Evolutionary conservation across 2,329 filamentous ascomycete species (phyloP).

Genomic region (Oidium heveae): DNA sequence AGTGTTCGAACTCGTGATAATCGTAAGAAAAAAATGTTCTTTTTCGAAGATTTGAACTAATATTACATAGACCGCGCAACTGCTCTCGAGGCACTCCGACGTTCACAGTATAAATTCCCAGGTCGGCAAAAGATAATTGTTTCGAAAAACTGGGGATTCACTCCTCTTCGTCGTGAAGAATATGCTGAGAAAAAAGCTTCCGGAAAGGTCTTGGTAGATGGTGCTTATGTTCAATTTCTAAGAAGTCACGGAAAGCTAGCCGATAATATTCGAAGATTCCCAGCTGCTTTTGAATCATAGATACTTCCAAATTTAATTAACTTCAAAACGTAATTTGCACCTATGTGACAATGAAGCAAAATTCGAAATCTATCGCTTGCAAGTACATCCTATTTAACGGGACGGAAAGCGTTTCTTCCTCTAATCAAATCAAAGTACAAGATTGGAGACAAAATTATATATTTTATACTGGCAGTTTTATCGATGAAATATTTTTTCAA

Average conservation of each 20-base stretch:
- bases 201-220: constrained; percentile 85
- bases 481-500: no score
- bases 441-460: no score
- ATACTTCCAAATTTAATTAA: no score
- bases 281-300: constrained; percentile 31
- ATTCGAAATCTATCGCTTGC: no score
- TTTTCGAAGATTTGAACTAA: constrained; percentile 8
- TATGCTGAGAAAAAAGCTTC: constrained; percentile 88
- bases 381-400: no score
- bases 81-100: constrained; percentile 95
- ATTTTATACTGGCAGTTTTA: no score
- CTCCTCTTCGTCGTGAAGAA: constrained; percentile 87
- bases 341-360: no score
- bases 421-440: no score
- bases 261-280: constrained; percentile 85
- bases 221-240: constrained; percentile 99
- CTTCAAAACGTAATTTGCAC: no score
- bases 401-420: no score
- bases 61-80: constrained; percentile 44
- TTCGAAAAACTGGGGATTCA: constrained; percentile 99
- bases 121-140: constrained; percentile 99
- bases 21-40: constrained; percentile 26
- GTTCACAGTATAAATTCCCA: constrained; percentile 99
- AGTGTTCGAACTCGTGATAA: constrained; percentile 90
- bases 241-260: constrained; percentile 70